These are phyloP conservation scores for Aspergillus nanangensis DNA, from an alignment of 495 filamentous ascomycete species.

Conservation along the genomic window DNA sequence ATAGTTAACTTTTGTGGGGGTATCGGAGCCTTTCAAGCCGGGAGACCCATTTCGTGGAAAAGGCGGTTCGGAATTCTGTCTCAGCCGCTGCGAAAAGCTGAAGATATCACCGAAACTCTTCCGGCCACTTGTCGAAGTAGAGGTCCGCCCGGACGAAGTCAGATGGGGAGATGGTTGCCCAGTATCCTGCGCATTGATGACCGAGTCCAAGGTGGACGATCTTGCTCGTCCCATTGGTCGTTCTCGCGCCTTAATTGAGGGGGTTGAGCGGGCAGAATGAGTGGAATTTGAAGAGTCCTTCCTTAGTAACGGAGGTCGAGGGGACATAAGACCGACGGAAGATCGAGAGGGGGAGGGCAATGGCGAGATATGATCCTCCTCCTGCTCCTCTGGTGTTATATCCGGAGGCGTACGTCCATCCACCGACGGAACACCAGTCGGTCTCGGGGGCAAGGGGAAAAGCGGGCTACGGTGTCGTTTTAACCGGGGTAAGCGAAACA, in stretches of 20 bases:
- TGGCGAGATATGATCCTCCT: slow-evolving; percentile 42
- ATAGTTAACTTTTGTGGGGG: slow-evolving; percentile 65
- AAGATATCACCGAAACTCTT: slow-evolving; percentile 90
- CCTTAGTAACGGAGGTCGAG: slow-evolving; percentile 43
- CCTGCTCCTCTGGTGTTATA: slow-evolving; percentile 23
- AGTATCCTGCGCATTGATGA: slow-evolving; percentile 49
- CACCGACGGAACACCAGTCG: slow-evolving; percentile 19
- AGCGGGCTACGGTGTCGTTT: slow-evolving; percentile 78
- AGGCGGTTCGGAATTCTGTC: slow-evolving; percentile 70
- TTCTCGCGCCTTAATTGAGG: slow-evolving; percentile 39
- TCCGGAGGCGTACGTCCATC: slow-evolving; percentile 20
- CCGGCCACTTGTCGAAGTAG: slow-evolving; percentile 75
- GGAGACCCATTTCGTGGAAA: slow-evolving; percentile 56
- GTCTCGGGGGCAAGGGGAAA: slow-evolving; percentile 80
- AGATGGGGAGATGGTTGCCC: slow-evolving; percentile 55
- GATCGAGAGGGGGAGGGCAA: slow-evolving; percentile 54
- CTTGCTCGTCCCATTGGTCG: slow-evolving; percentile 48
- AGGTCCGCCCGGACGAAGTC: slow-evolving; percentile 63
- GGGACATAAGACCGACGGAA: slow-evolving; percentile 39
- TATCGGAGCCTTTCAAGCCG: slow-evolving; percentile 50
- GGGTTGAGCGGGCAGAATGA: slow-evolving; percentile 70
- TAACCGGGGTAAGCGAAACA: slow-evolving; percentile 77
- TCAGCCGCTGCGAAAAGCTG: slow-evolving; percentile 63
- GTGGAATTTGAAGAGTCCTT: slow-evolving; percentile 63
- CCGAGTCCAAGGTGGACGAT: slow-evolving; percentile 86